These are phyloP conservation scores for Phyllachora maydis DNA, from an alignment of 2,329 filamentous ascomycete species.

Conservation along the genomic window DNA sequence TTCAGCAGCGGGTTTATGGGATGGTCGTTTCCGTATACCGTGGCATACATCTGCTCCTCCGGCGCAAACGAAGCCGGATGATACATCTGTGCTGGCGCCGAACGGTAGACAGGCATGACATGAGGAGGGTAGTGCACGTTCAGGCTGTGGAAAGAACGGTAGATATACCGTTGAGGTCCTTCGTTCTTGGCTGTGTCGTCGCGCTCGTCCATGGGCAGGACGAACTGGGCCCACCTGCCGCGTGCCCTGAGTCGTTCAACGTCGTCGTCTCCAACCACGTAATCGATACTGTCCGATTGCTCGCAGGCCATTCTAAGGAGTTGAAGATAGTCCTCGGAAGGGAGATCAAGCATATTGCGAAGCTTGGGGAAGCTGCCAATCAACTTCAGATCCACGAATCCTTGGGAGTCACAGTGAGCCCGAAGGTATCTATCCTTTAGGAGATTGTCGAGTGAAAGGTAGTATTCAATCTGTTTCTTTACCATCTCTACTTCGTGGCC, in stretches of 20 bases:
- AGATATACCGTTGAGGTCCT: too few species aligned
- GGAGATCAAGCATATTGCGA: conserved; percentile 60
- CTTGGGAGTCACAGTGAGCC: conserved; percentile 84
- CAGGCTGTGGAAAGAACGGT: conserved; percentile 49
- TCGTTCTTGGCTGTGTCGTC: conserved; percentile 49
- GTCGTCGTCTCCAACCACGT: conserved; percentile 53
- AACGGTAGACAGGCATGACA: conserved; percentile 7
- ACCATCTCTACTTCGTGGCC: too few species aligned
- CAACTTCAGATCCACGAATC: conserved; percentile 64
- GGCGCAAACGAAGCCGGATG: conserved; percentile 10
- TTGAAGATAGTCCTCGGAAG: conserved; percentile 53
- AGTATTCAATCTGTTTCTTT: conserved; percentile 55
- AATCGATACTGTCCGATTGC: conserved; percentile 53
- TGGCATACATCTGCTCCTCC: conserved; percentile 10
- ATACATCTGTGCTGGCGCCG: too few species aligned
- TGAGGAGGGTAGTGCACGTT: conserved; percentile 12
- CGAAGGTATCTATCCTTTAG: conserved; percentile 84
- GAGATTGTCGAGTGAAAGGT: conserved; percentile 90
- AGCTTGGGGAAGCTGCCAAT: conserved; percentile 77
- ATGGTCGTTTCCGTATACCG: conserved; percentile 11
- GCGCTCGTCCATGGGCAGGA: conserved; percentile 51
- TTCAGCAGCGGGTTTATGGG: conserved; percentile 10
- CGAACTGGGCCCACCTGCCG: conserved; percentile 62
- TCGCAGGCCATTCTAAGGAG: conserved; percentile 57
- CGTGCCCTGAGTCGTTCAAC: conserved; percentile 57